Evolutionary conservation across 1,284 basidiomycete species (phyloP).

Genomic region (Fomitopsis schrenkii): DNA sequence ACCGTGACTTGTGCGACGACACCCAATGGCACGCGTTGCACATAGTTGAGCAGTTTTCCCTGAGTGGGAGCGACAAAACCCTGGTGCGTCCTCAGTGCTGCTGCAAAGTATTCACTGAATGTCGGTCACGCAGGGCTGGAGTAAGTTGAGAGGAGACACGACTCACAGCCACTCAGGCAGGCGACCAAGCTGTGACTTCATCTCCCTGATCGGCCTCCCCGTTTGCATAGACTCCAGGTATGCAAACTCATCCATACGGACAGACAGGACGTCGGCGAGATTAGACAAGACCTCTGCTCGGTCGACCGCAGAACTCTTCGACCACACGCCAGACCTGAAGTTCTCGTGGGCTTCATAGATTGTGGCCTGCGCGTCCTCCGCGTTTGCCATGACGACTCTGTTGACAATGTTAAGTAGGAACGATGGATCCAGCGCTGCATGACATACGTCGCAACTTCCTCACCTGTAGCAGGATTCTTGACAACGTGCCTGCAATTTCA

Average conservation of each 20-base stretch:
- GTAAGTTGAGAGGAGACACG: background rate
- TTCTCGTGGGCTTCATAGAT: constrained; percentile 51
- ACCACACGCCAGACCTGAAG: constrained; percentile 70
- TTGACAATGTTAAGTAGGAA: constrained; percentile 2
- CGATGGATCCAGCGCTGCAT: background rate
- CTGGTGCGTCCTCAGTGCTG: constrained; percentile 64
- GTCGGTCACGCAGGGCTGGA: constrained; percentile 6
- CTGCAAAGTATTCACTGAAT: constrained; percentile 69
- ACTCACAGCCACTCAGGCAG: constrained; percentile 81
- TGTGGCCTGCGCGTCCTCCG: constrained; percentile 46
- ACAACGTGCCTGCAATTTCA: constrained; percentile 44
- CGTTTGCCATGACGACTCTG: constrained; percentile 39
- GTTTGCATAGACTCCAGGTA: constrained; percentile 72
- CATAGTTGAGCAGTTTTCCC: constrained; percentile 73
- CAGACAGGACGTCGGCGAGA: constrained; percentile 59
- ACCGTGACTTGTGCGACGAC: constrained; percentile 84
- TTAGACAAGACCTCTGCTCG: constrained; percentile 64
- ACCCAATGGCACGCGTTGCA: constrained; percentile 74
- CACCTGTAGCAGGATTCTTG: constrained; percentile 63
- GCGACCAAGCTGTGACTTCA: constrained; percentile 68
- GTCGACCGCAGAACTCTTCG: constrained; percentile 47
- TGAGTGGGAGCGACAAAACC: constrained; percentile 74
- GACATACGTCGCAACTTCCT: constrained; percentile 54
- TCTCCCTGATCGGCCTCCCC: constrained; percentile 72
- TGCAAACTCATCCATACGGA: constrained; percentile 54